Evolutionary conservation across 2,329 filamentous ascomycete genomes (phyloP).

Genomic region (Cladophialophora yegresii): DNA sequence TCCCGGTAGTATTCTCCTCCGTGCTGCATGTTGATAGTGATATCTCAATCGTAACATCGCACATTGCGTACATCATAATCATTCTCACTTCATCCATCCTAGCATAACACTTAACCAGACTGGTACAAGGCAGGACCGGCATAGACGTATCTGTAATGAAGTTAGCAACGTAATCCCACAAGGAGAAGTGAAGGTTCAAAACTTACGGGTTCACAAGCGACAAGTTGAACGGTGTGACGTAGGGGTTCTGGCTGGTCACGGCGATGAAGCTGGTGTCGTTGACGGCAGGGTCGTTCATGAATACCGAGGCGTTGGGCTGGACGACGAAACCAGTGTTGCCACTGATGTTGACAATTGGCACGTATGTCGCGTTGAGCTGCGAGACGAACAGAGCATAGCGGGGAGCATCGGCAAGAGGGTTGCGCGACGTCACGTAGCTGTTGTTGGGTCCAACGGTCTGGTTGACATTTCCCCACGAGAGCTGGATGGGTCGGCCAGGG

Average conservation of each 20-base stretch:
- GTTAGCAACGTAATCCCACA: neutral
- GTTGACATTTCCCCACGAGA: constrained; percentile 73
- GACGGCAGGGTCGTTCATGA: constrained; percentile 65
- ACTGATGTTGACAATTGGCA: constrained; percentile 58
- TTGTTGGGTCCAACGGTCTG: constrained; percentile 74
- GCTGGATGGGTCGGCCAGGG: constrained; percentile 69
- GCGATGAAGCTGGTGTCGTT: constrained; percentile 81
- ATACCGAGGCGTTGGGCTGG: constrained; percentile 71
- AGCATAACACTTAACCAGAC: constrained; percentile 59
- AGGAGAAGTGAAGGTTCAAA: neutral
- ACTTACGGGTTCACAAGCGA: constrained; percentile 67
- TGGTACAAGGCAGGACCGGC: constrained; percentile 73
- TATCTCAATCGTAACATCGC: neutral
- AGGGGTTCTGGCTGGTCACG: constrained; percentile 68
- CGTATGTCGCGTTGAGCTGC: constrained; percentile 75
- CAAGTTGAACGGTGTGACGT: constrained; percentile 75
- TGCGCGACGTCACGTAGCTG: constrained; percentile 68
- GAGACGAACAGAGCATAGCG: constrained; percentile 73
- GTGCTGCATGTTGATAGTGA: neutral
- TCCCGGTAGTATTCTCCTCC: neutral
- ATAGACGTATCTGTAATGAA: constrained; percentile 56
- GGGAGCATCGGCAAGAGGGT: constrained; percentile 58
- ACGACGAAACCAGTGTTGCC: constrained; percentile 65
- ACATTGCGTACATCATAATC: neutral
- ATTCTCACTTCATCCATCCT: neutral